Base-by-base conservation (phyloP, 139 green algal genomes). In the Picochlorum sp. region DNA sequence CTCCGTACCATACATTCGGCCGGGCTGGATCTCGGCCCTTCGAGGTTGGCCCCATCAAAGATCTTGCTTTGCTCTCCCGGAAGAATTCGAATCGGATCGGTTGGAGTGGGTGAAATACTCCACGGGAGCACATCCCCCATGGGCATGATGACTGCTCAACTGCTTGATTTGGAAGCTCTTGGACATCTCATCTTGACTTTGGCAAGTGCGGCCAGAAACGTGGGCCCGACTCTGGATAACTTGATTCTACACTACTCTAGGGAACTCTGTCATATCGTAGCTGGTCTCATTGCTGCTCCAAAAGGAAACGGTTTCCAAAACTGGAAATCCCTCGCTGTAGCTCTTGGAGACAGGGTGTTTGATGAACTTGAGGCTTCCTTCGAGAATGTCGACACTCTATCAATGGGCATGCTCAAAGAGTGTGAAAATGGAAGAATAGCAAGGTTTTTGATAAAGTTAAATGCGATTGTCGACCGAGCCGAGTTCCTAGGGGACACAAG, bases 351-450 rank as follows among this genome's bases (percentile, higher is more conserved):
- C 35, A 66, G 81, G n/a, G 55, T 82, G n/a, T 64, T 91, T 32
- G 72, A 61, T 25, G 85, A 93, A 55, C 40, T 90, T 61, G 81
- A 91, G 29, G 43, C 56, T 1, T 22, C 60, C 5, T 25, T 26
- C 5, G 14, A 28, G 18, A 22, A 2, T 33, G 33, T 49, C 49
- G 76, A 92, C 25, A 54, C 66, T 5, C 57, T 83, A 53, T 57
- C 75, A 28, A 54, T 57, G 0, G 85, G 94, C 61, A 63, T 96
- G 57, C 44, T 50, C n/a, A 77, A 75, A 28, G 89, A 97, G 75
- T 57, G 59, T 18, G 89, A 96, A 57, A 94, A 94, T 63, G 90
- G 86, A 18, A 81, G 90, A 3, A 61, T 97, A 45, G 64, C 90
- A 65, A 81, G 90, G 33, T 57, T 97, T 36, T 55, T 95, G 5